Conservation (phyloP, 108 stramenopile species). For the Cyclotella baltica region DNA sequence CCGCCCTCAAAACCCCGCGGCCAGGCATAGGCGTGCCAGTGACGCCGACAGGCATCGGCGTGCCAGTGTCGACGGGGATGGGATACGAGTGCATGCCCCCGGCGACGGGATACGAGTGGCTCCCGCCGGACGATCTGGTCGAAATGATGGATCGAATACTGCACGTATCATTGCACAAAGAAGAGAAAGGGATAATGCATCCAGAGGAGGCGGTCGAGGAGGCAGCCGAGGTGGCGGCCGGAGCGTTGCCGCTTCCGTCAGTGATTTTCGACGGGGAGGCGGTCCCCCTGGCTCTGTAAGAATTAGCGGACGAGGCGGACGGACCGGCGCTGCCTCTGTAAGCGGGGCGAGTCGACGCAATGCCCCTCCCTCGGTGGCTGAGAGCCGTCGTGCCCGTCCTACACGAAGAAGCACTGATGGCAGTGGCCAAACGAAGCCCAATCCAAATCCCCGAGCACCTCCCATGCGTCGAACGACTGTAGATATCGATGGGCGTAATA, state of each 20-base stretch:
- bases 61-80: neutral
- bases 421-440: neutral
- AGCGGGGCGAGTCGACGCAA: too few species aligned
- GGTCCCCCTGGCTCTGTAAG: neutral
- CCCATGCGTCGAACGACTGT: neutral
- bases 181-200: neutral
- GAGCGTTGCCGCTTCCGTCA: too few species aligned
- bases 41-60: neutral
- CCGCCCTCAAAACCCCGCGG: neutral
- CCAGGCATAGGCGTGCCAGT: neutral
- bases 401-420: neutral
- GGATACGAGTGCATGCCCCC: neutral
- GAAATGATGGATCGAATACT: neutral
- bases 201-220: neutral
- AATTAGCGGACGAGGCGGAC: neutral
- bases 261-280: neutral
- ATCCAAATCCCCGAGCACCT: neutral
- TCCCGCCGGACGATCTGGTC: too few species aligned
- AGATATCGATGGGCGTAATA: neutral
- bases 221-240: too few species aligned
- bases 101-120: neutral
- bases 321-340: neutral
- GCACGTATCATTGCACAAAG: conserved; percentile 8
- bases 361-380: too few species aligned
- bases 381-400: neutral